Conservation (phyloP, 805 yeast genomes). For the Komagataella pastoris region DNA sequence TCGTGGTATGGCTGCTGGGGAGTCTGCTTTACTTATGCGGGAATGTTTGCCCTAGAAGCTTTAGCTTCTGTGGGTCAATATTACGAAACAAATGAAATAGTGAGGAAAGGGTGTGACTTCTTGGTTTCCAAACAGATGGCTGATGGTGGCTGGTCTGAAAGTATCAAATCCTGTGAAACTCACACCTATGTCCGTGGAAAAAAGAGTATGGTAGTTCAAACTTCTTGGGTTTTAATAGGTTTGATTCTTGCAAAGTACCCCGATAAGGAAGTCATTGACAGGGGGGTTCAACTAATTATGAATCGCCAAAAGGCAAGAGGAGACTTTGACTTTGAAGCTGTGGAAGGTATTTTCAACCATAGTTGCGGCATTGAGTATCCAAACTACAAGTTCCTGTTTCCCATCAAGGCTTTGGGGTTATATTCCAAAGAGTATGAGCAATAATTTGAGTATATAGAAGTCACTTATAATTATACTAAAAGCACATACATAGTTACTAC, state of each 20-base stretch:
- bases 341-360: conserved; percentile 95
- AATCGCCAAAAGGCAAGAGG: conserved; percentile 60
- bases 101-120: conserved; percentile 75
- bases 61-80: conserved; percentile 51
- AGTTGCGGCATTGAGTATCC: conserved; percentile 90
- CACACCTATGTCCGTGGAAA: conserved; percentile 52
- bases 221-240: conserved; percentile 87
- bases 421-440: conserved; percentile 17
- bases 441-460: conserved; percentile 7
- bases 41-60: conserved; percentile 97
- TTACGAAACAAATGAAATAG: conserved; percentile 49
- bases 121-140: conserved; percentile 56
- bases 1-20: conserved; percentile 99
- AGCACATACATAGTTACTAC: neutral
- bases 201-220: conserved; percentile 66
- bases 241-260: conserved; percentile 76
- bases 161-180: conserved; percentile 81
- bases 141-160: conserved; percentile 98
- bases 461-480: neutral
- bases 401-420: conserved; percentile 87
- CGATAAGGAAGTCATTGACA: conserved; percentile 39
- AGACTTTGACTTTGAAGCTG: conserved; percentile 72
- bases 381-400: conserved; percentile 76
- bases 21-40: conserved; percentile 87
- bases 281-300: conserved; percentile 54